These are phyloP conservation scores for Vickermania spadyakhi DNA, from an alignment of 208 protist genomes.

Conservation along the genomic window DNA sequence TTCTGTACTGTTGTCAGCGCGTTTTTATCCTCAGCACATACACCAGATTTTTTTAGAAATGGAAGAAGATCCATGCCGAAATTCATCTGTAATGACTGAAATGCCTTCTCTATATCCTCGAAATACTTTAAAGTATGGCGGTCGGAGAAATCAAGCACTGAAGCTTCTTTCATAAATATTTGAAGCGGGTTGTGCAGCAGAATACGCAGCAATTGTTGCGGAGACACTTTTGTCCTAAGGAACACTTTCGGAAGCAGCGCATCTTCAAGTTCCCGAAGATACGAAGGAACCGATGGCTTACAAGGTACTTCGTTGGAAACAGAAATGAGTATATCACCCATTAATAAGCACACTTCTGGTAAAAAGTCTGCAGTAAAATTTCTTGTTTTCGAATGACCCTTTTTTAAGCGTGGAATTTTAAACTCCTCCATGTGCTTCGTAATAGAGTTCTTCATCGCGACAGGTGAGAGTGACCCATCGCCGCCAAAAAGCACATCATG, in stretches of 20 bases:
- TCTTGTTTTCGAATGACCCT: not conserved
- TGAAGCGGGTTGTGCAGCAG: too few species aligned
- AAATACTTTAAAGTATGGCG: too few species aligned
- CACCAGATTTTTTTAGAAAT: too few species aligned
- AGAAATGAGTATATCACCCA: not conserved
- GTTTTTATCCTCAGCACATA: conserved; percentile 13
- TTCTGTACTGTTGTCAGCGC: too few species aligned
- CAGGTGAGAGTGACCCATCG: conserved; percentile 7
- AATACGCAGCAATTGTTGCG: not conserved
- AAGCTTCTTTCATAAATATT: too few species aligned
- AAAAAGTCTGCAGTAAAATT: not conserved
- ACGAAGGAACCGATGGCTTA: not conserved
- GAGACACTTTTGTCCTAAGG: conserved; percentile 15
- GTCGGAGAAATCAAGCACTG: too few species aligned
- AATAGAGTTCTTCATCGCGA: not conserved
- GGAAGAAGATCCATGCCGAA: conserved; percentile 28
- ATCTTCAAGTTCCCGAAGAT: conserved; percentile 17
- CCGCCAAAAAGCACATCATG: conserved; percentile 14
- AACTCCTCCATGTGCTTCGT: conserved; percentile 1
- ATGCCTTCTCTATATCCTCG: not conserved
- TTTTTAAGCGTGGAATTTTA: not conserved
- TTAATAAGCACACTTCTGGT: conserved; percentile 1
- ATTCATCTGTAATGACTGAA: conserved; percentile 11
- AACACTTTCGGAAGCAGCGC: conserved; percentile 32
- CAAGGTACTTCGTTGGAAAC: not conserved